phyloP scores from a whole-genome alignment of 2,329 filamentous ascomycete genomes.

The Calonectria montana region DNA sequence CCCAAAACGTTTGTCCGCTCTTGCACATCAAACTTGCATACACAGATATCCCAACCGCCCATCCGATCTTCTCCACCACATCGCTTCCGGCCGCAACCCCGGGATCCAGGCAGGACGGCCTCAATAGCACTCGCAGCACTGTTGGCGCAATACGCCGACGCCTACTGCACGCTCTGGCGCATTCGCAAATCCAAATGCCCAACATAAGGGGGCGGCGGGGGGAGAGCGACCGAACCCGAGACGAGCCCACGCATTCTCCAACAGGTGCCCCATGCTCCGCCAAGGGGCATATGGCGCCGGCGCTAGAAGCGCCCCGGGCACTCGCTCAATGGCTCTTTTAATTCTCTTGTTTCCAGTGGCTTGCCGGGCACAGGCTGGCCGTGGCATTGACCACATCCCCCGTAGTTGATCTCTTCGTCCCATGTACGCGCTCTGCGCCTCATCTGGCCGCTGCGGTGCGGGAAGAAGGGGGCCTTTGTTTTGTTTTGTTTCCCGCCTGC shows the following conservation, averaged over 20 bases:
- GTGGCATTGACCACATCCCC: not conserved
- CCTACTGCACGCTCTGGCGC: not conserved
- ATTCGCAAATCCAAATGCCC: not conserved
- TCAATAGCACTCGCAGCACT: not conserved
- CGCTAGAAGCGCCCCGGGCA: constrained; percentile 8
- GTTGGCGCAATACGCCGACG: not conserved
- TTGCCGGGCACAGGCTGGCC: not conserved
- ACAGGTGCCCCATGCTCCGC: constrained; percentile 3
- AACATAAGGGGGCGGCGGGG: constrained; percentile 4
- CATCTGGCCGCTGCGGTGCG: not conserved
- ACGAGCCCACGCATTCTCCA: not conserved
- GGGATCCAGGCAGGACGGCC: not conserved
- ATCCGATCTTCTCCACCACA: not conserved
- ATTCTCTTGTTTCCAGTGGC: constrained; percentile 6
- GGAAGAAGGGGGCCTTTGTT: not conserved
- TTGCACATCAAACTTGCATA: not conserved
- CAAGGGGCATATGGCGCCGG: not conserved
- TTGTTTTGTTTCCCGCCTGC: constrained; percentile 4
- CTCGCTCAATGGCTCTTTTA: constrained; percentile 3
- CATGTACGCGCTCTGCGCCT: constrained; percentile 1
- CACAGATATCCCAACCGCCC: not conserved
- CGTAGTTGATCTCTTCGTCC: constrained; percentile 1
- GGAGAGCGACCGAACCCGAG: not conserved
- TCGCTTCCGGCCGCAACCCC: not conserved
- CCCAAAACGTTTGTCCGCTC: not conserved